Conservation (phyloP, 2,329 filamentous ascomycete species). For the Colletotrichum caudatum region DNA sequence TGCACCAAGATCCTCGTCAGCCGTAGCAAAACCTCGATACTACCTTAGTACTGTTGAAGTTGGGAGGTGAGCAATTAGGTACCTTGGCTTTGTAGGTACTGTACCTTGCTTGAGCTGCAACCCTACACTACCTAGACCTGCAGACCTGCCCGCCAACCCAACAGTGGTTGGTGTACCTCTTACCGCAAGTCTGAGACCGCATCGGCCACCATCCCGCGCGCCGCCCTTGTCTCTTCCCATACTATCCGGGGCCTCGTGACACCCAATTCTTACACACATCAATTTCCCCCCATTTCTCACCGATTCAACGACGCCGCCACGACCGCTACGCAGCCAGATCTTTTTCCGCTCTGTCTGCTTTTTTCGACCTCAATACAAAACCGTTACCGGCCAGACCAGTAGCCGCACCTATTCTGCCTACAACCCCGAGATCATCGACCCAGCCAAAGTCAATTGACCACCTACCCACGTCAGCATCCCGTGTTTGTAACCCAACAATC, state of each 20-base stretch:
- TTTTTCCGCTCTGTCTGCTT: not conserved
- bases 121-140: conserved; percentile 1
- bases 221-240: conserved; percentile 36
- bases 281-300: conserved; percentile 40
- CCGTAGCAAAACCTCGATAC: not conserved
- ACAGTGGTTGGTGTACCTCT: not conserved
- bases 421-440: not conserved
- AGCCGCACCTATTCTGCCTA: not conserved
- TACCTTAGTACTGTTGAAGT: not conserved
- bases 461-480: not conserved
- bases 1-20: not conserved
- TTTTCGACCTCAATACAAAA: conserved; percentile 9
- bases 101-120: conserved; percentile 23
- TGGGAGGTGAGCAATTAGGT: too few species aligned
- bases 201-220: conserved; percentile 34
- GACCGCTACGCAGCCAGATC: conserved; percentile 12
- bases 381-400: not conserved
- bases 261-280: conserved; percentile 20
- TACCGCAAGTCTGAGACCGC: conserved; percentile 29
- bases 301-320: conserved; percentile 22
- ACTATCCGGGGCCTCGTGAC: conserved; percentile 36
- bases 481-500: conserved; percentile 11
- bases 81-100: not conserved
- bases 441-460: conserved; percentile 16
- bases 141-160: not conserved